Percentiles rank a stretch among this genome's conserved stretches.
phyloP scores from a whole-genome alignment of 192 early-diverging fungal species.

The Funneliformis mosseae region DNA sequence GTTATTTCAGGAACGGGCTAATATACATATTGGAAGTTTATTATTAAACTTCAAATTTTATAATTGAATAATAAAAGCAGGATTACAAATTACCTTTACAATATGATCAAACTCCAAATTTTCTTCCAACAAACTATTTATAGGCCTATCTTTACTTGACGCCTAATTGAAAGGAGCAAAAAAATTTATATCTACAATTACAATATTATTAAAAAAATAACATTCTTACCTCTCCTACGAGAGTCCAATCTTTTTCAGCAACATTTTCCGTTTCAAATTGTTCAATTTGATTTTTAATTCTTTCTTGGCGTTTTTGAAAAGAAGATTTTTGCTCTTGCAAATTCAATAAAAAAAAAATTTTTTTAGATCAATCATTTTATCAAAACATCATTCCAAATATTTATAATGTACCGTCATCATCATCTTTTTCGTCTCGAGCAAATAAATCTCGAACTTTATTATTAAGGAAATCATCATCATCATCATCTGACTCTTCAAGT shows the following conservation, averaged over 20 bases:
- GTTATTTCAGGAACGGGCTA: constrained; percentile 92
- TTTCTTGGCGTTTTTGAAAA: constrained; percentile 79
- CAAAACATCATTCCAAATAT: constrained; percentile 13
- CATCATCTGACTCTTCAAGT: constrained; percentile 43
- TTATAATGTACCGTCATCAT: constrained; percentile 43
- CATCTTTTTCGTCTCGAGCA: constrained; percentile 58
- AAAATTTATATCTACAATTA: not conserved
- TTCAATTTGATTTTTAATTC: constrained; percentile 71
- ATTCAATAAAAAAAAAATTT: constrained; percentile 32
- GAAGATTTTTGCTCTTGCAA: constrained; percentile 62
- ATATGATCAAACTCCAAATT: constrained; percentile 90
- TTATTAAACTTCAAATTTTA: not conserved
- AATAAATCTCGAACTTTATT: constrained; percentile 57
- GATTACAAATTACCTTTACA: constrained; percentile 53
- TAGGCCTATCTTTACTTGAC: constrained; percentile 73
- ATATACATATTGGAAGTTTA: not conserved
- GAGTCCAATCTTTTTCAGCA: constrained; percentile 83
- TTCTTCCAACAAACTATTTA: constrained; percentile 93
- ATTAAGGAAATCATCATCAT: constrained; percentile 44
- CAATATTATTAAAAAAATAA: not conserved
- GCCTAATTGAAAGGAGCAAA: constrained; percentile 37
- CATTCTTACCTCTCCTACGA: constrained; percentile 72
- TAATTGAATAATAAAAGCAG: not conserved
- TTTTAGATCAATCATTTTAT: constrained; percentile 34
- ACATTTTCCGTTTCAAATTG: constrained; percentile 87